These are phyloP conservation scores for Oryza officinalis DNA, from an alignment of 176 grass and related monocot genomes.

Conservation along the genomic window DNA sequence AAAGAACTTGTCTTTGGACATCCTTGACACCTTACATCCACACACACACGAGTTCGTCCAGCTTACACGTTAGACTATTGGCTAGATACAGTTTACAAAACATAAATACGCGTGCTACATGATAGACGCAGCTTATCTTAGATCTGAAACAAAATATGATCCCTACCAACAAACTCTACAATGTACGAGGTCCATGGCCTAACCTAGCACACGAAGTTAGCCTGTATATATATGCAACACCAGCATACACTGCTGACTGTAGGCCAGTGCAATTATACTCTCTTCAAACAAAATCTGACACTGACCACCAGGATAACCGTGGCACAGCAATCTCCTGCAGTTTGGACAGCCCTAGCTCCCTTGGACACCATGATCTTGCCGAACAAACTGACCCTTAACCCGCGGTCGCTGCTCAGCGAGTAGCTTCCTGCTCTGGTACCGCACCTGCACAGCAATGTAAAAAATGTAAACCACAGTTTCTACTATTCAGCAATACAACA, in stretches of 20 bases:
- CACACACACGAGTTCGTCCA: neutral
- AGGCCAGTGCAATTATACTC: neutral
- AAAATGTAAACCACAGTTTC: conserved; percentile 25
- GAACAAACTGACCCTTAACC: conserved; percentile 97
- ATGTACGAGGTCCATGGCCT: conserved; percentile 23
- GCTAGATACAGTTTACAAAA: conserved; percentile 26
- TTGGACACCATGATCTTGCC: conserved; percentile 61
- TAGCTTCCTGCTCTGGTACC: conserved; percentile 95
- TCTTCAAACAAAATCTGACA: conserved; percentile 22
- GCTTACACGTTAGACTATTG: neutral
- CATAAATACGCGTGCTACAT: neutral
- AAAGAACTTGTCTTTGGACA: neutral
- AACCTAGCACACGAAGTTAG: conserved; percentile 35
- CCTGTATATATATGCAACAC: conserved; percentile 8
- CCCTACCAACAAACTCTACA: conserved; percentile 13
- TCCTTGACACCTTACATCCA: neutral
- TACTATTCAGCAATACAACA: neutral
- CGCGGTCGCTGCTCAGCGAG: conserved; percentile 91
- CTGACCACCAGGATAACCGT: neutral
- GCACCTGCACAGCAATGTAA: conserved; percentile 52
- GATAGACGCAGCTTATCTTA: neutral
- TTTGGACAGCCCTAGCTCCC: conserved; percentile 27
- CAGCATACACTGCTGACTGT: conserved; percentile 6
- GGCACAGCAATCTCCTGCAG: no score
- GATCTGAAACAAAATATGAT: conserved; percentile 22